phyloP scores from a whole-genome alignment of 495 filamentous ascomycete genomes.

The Hypoxylon subgilvum region DNA sequence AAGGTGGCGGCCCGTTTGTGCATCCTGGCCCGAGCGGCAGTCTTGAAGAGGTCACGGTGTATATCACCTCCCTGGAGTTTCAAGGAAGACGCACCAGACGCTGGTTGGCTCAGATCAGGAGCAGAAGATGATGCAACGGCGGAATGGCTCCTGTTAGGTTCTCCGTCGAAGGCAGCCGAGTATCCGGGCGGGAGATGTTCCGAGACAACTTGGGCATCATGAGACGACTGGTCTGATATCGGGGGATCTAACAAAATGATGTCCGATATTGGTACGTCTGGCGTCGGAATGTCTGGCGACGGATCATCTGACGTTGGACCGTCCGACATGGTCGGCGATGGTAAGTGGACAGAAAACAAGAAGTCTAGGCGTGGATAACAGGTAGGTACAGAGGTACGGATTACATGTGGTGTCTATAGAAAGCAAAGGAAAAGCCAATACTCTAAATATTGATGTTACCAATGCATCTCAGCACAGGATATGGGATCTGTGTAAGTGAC shows the following conservation, averaged over 20 bases:
- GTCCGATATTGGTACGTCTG: too few relatives aligned
- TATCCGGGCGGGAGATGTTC: constrained; percentile 55
- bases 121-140: constrained; percentile 42
- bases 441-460: constrained; percentile 1
- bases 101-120: constrained; percentile 41
- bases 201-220: constrained; percentile 48
- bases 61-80: constrained; percentile 71
- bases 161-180: constrained; percentile 50
- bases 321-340: constrained; percentile 19
- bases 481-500: neutral
- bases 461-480: neutral
- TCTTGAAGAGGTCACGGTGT: constrained; percentile 71
- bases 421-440: neutral
- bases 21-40: constrained; percentile 55
- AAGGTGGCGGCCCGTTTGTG: constrained; percentile 66
- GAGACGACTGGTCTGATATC: constrained; percentile 29
- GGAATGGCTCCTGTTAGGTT: constrained; percentile 9
- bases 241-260: too few relatives aligned
- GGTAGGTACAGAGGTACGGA: neutral
- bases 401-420: neutral
- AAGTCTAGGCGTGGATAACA: constrained; percentile 5
- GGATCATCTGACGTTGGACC: constrained; percentile 27
- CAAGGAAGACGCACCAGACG: constrained; percentile 61
- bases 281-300: too few relatives aligned
- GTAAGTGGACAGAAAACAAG: neutral